Conservation (phyloP, 495 filamentous ascomycete species). For the Podospora pseudopauciseta region DNA sequence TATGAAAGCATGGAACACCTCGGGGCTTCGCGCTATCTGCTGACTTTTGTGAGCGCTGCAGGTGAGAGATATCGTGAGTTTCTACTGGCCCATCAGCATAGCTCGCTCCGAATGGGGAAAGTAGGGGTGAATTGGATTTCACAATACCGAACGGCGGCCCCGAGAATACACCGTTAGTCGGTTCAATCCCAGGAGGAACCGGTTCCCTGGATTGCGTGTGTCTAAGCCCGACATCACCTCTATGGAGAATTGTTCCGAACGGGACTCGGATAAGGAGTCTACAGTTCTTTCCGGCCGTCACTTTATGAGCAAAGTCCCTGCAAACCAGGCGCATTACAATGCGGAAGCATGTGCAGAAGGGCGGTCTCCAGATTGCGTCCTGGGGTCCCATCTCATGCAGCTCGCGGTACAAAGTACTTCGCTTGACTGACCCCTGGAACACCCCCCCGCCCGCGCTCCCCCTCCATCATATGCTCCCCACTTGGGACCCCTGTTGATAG, state of each 20-base stretch:
- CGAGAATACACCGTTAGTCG: constrained; percentile 17
- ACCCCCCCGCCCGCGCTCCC: not conserved
- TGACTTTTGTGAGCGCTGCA: not conserved
- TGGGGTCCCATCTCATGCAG: constrained; percentile 6
- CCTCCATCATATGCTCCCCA: not conserved
- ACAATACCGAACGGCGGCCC: not conserved
- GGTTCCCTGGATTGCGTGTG: not conserved
- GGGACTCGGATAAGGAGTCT: not conserved
- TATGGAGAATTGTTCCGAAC: not conserved
- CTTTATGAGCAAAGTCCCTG: constrained; percentile 3
- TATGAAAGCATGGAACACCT: not conserved
- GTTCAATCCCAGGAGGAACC: not conserved
- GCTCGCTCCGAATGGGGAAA: not conserved
- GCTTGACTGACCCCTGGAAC: not conserved
- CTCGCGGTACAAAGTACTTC: constrained; percentile 1
- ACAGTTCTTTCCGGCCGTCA: constrained; percentile 3
- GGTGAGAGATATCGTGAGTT: not conserved
- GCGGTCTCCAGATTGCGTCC: constrained; percentile 12
- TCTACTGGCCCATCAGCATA: not conserved
- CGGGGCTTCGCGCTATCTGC: not conserved
- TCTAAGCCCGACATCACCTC: not conserved
- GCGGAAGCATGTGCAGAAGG: constrained; percentile 20
- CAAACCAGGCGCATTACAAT: constrained; percentile 6
- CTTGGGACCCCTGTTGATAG: not conserved
- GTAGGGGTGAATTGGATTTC: not conserved